Conservation (phyloP, 2,329 filamentous ascomycete genomes). For the Didymella keratinophila region DNA sequence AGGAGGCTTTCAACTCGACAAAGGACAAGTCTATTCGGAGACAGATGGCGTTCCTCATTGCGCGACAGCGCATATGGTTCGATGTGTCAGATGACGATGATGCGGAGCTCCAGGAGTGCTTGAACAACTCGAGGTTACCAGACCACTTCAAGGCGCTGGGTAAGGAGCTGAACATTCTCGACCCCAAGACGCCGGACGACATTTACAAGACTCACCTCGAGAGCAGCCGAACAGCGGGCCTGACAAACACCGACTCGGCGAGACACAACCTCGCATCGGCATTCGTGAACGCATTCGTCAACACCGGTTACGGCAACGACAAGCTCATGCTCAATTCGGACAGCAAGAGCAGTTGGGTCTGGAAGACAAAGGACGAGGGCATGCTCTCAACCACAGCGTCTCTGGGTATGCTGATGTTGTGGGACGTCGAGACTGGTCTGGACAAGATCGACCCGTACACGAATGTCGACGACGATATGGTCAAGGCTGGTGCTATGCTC, state of each 20-base stretch:
- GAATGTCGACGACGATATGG: conserved; percentile 80
- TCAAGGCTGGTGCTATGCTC: conserved; percentile 89
- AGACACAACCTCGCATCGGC: conserved; percentile 94
- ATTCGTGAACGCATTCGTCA: conserved; percentile 97
- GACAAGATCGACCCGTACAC: conserved; percentile 96
- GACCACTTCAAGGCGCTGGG: conserved; percentile 93
- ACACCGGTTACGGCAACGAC: conserved; percentile 92
- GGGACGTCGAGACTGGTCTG: conserved; percentile 91
- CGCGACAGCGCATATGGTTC: conserved; percentile 87
- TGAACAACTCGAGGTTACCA: conserved; percentile 86
- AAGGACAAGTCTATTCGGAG: conserved; percentile 84
- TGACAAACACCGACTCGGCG: conserved; percentile 95
- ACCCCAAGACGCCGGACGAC: conserved; percentile 96
- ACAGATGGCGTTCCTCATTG: conserved; percentile 92
- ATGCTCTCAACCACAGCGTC: conserved; percentile 98
- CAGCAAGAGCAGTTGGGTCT: conserved; percentile 89
- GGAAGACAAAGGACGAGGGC: conserved; percentile 98
- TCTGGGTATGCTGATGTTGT: conserved; percentile 86
- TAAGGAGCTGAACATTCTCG: conserved; percentile 95
- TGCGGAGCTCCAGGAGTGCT: conserved; percentile 77
- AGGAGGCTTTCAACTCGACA: conserved; percentile 80
- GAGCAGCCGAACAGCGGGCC: conserved; percentile 87
- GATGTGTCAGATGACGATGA: conserved; percentile 76
- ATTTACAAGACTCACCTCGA: conserved; percentile 99
- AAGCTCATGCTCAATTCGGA: conserved; percentile 96